Conservation (phyloP, 257 asterid species). For the Rehmannia glutinosa region DNA sequence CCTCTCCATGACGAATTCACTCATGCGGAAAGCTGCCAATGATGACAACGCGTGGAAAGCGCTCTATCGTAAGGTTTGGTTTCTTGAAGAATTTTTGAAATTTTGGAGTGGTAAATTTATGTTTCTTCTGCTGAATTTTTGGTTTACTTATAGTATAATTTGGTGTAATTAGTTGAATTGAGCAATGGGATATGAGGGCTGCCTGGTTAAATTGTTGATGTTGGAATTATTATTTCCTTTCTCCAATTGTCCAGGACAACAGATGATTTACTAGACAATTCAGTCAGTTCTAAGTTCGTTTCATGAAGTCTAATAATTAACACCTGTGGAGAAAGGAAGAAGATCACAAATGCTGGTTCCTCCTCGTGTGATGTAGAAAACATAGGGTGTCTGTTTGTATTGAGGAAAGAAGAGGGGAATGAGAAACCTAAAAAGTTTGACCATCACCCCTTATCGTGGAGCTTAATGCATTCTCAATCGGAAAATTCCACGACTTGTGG, state of each 20-base stretch:
- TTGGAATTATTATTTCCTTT: background rate
- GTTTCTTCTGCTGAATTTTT: background rate
- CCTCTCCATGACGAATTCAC: slow-evolving; percentile 85
- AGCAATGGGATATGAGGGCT: background rate
- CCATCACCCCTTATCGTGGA: background rate
- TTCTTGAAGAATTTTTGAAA: background rate
- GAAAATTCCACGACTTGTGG: background rate
- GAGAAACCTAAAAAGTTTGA: background rate
- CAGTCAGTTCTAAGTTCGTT: too few species aligned
- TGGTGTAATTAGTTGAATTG: background rate
- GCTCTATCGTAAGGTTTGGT: slow-evolving; percentile 65
- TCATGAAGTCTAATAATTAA: too few species aligned
- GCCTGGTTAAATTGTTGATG: background rate
- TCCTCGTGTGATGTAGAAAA: too few species aligned
- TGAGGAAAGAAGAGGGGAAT: background rate
- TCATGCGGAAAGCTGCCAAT: slow-evolving; percentile 79
- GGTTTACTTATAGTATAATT: background rate
- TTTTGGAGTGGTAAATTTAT: background rate
- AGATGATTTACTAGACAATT: background rate
- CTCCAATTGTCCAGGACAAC: background rate
- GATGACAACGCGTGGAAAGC: slow-evolving; percentile 92
- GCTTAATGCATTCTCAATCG: background rate
- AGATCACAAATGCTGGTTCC: too few species aligned
- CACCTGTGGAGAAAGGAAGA: background rate
- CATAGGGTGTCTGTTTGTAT: too few species aligned